These are phyloP conservation scores for Tillandsia fasciculata DNA, from an alignment of 176 grass and related monocot genomes.

Conservation along the genomic window DNA sequence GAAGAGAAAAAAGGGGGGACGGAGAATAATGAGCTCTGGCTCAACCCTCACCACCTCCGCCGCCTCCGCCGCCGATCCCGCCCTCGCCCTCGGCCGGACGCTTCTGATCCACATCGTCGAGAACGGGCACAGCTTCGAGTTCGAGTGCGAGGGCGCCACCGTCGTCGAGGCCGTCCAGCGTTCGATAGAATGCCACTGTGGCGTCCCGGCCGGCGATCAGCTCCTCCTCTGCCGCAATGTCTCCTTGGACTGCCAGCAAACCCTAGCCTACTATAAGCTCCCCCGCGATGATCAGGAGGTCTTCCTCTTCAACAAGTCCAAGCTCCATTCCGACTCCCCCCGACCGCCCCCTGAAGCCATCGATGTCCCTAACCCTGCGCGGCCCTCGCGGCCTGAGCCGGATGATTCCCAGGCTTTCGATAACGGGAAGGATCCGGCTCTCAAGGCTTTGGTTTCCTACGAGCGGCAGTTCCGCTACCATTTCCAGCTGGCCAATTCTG, in stretches of 20 bases:
- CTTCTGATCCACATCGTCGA: conserved; percentile 78
- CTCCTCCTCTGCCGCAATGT: conserved; percentile 72
- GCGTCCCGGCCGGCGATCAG: conserved; percentile 50
- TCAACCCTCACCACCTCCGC: conserved; percentile 56
- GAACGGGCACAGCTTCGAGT: conserved; percentile 92
- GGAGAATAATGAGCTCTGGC: conserved; percentile 68
- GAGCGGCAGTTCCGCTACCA: conserved; percentile 74
- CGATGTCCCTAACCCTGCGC: conserved; percentile 33
- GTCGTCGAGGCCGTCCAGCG: conserved; percentile 57
- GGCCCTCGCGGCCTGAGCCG: conserved; percentile 34
- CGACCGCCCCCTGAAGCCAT: conserved; percentile 50
- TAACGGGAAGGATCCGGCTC: conserved; percentile 52
- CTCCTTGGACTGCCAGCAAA: conserved; percentile 52
- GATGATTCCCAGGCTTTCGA: conserved; percentile 26
- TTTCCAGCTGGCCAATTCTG: conserved; percentile 69
- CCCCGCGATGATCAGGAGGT: conserved; percentile 82
- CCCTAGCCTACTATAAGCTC: conserved; percentile 73
- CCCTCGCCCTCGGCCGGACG: conserved; percentile 62
- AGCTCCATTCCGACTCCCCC: conserved; percentile 40
- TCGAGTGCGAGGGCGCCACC: conserved; percentile 64
- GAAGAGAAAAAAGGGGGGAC: not conserved
- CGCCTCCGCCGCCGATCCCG: conserved; percentile 20
- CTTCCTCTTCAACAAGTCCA: conserved; percentile 90
- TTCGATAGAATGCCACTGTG: conserved; percentile 48
- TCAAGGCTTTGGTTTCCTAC: conserved; percentile 68